Conservation (phyloP, 495 filamentous ascomycete species). For the Xylaria castorea region DNA sequence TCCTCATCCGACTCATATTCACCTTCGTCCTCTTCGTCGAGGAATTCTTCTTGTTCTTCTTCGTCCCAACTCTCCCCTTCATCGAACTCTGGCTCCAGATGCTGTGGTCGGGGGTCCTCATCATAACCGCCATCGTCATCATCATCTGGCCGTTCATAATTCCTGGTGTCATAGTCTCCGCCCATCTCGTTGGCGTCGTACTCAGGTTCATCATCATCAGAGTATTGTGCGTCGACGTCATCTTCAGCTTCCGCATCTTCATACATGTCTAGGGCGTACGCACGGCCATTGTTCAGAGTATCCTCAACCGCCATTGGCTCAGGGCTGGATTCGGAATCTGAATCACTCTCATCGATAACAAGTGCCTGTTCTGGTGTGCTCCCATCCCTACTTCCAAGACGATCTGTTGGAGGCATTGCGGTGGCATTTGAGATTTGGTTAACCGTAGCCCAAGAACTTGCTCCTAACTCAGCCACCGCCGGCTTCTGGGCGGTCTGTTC, state of each 20-base stretch:
- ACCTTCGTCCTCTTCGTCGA: constrained; percentile 37
- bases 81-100: constrained; percentile 37
- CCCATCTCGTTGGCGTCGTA: constrained; percentile 43
- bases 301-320: constrained; percentile 33
- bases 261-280: constrained; percentile 35
- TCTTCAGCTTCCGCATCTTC: constrained; percentile 39
- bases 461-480: not conserved
- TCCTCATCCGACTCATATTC: constrained; percentile 35
- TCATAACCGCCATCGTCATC: constrained; percentile 48
- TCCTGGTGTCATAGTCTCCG: constrained; percentile 40
- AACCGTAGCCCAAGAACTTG: constrained; percentile 31
- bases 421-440: constrained; percentile 32
- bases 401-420: constrained; percentile 26
- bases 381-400: constrained; percentile 31
- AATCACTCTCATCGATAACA: constrained; percentile 38
- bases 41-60: constrained; percentile 37
- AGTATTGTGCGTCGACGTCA: constrained; percentile 37
- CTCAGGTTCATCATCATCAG: constrained; percentile 49
- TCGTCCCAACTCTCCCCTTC: constrained; percentile 41
- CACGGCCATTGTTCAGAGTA: constrained; percentile 30
- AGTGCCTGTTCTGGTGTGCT: constrained; percentile 36
- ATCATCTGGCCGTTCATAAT: constrained; percentile 41
- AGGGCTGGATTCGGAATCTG: constrained; percentile 17
- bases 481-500: not conserved
- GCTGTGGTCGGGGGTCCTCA: constrained; percentile 36